Percentiles rank a stretch among this genome's conserved stretches.
These are phyloP conservation scores for Bassia scoparia DNA, from an alignment of 148 eudicot species.

Conservation along the genomic window DNA sequence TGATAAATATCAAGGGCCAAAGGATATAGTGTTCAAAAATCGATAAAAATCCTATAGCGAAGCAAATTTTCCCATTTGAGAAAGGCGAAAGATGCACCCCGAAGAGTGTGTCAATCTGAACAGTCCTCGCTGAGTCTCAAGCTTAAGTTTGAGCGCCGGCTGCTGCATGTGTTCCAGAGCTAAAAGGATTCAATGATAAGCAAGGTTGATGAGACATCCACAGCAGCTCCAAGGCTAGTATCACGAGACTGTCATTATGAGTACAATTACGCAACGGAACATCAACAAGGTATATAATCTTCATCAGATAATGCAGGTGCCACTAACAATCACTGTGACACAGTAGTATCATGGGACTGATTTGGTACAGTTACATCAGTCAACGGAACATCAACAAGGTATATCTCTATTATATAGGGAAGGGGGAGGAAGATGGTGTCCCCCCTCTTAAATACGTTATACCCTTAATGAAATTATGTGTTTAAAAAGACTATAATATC, in stretches of 20 bases:
- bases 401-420: too few relatives aligned
- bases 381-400: conserved; percentile 4
- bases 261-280: not conserved
- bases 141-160: not conserved
- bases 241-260: not conserved
- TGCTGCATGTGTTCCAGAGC: not conserved
- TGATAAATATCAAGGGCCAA: not conserved
- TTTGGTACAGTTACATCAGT: not conserved
- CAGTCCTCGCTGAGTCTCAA: not conserved
- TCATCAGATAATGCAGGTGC: too few relatives aligned
- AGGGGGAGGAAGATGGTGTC: too few relatives aligned
- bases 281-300: too few relatives aligned
- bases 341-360: too few relatives aligned
- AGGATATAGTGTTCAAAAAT: conserved; percentile 9
- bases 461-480: too few relatives aligned
- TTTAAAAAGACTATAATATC: too few relatives aligned
- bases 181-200: not conserved
- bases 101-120: conserved; percentile 4
- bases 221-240: not conserved
- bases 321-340: too few relatives aligned
- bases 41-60: conserved; percentile 6
- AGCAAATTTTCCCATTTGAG: conserved; percentile 14
- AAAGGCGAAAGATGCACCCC: not conserved
- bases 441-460: too few relatives aligned
- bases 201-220: not conserved